Base-by-base conservation (phyloP, 176 grass and related monocot genomes). In the Hsuehochloa calcarea region DNA sequence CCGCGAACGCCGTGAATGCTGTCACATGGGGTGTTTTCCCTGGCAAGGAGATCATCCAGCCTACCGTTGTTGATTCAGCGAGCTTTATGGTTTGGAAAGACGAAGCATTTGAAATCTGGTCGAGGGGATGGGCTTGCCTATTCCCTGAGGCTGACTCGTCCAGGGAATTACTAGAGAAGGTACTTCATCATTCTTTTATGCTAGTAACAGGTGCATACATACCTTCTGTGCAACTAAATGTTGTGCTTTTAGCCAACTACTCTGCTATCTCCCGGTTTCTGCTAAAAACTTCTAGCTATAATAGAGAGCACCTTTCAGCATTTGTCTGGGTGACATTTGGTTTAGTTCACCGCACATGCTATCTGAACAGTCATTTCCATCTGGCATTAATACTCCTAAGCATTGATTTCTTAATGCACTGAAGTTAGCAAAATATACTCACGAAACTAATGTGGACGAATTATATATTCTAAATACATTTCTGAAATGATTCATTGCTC, bases 21-120 rank as follows among this genome's bases (percentile, higher is more conserved):
- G 94, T 94, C 49, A 94, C 94, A 58, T 97, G 94, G 94, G 92
- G 94, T 45, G 92, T 89, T 84, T 94, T 97, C 86, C 92, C 89
- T 29, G 94, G 79, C 45, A 94, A 92, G 74, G 92, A 97, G 82
- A 94, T 97, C 45, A 79, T 94, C 83, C 94, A 97, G 26, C 94
- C 94, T 6, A 94, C 91, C 0, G 82, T 97, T 15, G 94, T 96
- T 54, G 94, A 97, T 71, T 78, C 83, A 0, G 52, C 82, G 13
- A 97, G 94, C 83, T 97, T 97, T 75, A 82, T 90, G 89, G 87
- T 94, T 81, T 97, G 94, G 94, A 97, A 97, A 85, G 91, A 97
- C 0, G 94, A 97, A 82, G 92, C 92, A 34, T 94, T 97, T 66
- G 94, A 92, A 78, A 94, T 94, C 54, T 97, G 94, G 94, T 90